These are phyloP conservation scores for Fragaria vesca DNA, from an alignment of 306 rosid species.

Conservation along the genomic window DNA sequence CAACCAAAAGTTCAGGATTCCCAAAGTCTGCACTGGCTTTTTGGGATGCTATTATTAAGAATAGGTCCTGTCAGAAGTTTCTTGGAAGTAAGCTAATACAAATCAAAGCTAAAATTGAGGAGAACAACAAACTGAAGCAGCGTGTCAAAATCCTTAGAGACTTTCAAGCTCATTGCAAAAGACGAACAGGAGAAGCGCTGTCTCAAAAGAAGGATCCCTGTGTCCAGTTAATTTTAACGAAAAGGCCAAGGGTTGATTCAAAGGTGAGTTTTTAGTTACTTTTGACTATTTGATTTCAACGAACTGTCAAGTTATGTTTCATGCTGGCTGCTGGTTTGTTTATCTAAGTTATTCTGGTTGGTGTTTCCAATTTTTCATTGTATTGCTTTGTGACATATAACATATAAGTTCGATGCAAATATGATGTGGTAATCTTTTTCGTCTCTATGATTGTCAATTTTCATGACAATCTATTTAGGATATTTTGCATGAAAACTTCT, in stretches of 20 bases:
- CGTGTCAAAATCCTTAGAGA: conserved; percentile 73
- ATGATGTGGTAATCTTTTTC: background rate
- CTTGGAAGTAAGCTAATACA: conserved; percentile 60
- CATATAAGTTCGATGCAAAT: background rate
- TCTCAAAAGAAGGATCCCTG: conserved; percentile 70
- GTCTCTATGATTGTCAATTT: background rate
- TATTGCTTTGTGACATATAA: background rate
- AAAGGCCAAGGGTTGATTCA: conserved; percentile 34
- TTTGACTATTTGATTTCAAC: background rate
- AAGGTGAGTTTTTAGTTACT: conserved; percentile 50
- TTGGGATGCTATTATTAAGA: conserved; percentile 73
- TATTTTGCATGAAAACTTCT: background rate
- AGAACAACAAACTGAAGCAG: conserved; percentile 56
- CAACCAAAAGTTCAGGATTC: conserved; percentile 38
- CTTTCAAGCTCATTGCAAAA: conserved; percentile 65
- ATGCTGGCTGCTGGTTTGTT: background rate
- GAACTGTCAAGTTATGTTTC: background rate
- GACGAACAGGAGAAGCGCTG: conserved; percentile 61
- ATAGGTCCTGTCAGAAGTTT: conserved; percentile 66
- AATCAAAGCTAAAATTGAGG: conserved; percentile 79
- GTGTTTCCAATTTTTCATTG: background rate
- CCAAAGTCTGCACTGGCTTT: conserved; percentile 68
- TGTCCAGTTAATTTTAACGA: conserved; percentile 69
- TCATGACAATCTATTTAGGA: background rate
- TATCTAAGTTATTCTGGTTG: background rate